Percentiles rank a stretch among this genome's conserved stretches.
These are phyloP conservation scores for Saitozyma podzolica DNA, from an alignment of 768 basidiomycete genomes.

Conservation along the genomic window DNA sequence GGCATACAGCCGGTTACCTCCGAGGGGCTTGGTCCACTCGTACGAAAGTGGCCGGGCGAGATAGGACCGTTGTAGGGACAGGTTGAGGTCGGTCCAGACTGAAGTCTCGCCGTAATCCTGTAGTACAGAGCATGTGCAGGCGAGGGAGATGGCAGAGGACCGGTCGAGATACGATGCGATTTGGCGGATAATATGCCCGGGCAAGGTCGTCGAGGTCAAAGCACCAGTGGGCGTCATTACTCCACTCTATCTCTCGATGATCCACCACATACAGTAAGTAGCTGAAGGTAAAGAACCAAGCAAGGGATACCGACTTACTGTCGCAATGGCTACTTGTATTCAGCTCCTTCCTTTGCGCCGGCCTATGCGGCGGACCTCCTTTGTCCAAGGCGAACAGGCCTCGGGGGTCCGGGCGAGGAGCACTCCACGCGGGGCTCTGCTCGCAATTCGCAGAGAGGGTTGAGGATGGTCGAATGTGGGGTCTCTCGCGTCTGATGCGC, in stretches of 20 bases:
- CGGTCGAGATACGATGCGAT: slow-evolving; percentile 6
- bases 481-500: too few species aligned
- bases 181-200: background rate
- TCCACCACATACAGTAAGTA: too few species aligned
- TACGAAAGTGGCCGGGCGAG: background rate
- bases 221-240: background rate
- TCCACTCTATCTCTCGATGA: background rate
- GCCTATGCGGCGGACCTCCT: background rate
- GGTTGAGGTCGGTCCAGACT: slow-evolving; percentile 7
- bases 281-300: background rate
- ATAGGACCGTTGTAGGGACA: slow-evolving; percentile 3
- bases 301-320: background rate
- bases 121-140: slow-evolving; percentile 6
- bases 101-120: background rate
- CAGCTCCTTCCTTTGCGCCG: background rate
- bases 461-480: too few species aligned
- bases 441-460: too few species aligned
- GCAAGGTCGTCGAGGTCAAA: background rate
- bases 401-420: too few species aligned
- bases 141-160: slow-evolving; percentile 6
- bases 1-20: background rate
- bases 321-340: background rate
- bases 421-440: too few species aligned
- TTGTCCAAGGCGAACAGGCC: slow-evolving; percentile 3
- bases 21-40: slow-evolving; percentile 7